Percentiles rank a stretch among this genome's conserved stretches.
Conservation (phyloP, 2,329 filamentous ascomycete genomes). For the Paraphoma sp. region DNA sequence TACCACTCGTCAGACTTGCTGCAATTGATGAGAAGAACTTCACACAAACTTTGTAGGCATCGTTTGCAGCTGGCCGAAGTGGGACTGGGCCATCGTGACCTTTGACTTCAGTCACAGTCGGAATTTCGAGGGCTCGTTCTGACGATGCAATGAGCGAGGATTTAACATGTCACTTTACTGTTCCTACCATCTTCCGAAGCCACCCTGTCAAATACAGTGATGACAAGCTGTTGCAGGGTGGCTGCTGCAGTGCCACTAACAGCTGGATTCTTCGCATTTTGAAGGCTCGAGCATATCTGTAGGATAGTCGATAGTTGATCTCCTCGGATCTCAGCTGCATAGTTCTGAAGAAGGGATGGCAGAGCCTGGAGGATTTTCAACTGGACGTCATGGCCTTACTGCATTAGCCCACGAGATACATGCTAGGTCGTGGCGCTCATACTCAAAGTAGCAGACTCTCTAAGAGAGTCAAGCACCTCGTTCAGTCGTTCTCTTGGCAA, state of each 20-base stretch:
- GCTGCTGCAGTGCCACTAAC: slow-evolving; percentile 96
- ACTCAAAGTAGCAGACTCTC: slow-evolving; percentile 78
- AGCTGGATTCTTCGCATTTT: slow-evolving; percentile 89
- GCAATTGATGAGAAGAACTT: neutral
- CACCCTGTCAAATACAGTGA: slow-evolving; percentile 92
- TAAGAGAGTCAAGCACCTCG: slow-evolving; percentile 86
- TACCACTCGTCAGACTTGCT: slow-evolving; percentile 34
- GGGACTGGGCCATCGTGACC: slow-evolving; percentile 69
- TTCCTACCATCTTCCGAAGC: slow-evolving; percentile 75
- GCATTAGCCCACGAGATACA: slow-evolving; percentile 15
- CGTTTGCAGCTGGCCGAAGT: slow-evolving; percentile 77
- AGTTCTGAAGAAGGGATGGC: slow-evolving; percentile 89
- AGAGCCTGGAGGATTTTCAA: slow-evolving; percentile 94
- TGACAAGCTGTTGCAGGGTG: slow-evolving; percentile 93
- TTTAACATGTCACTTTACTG: neutral
- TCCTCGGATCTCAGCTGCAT: slow-evolving; percentile 79
- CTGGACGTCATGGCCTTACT: slow-evolving; percentile 78
- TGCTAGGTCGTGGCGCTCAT: slow-evolving; percentile 43
- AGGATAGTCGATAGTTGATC: slow-evolving; percentile 81
- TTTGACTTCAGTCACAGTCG: slow-evolving; percentile 71
- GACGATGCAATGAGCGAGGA: slow-evolving; percentile 15
- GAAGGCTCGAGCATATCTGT: slow-evolving; percentile 89
- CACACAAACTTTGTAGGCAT: slow-evolving; percentile 73
- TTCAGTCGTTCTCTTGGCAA: slow-evolving; percentile 80
- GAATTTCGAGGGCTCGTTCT: slow-evolving; percentile 57